Percentiles rank a stretch among this genome's conserved stretches.
Evolutionary conservation across 768 basidiomycete genomes (phyloP).

Genomic region (Basidioascus undulatus): DNA sequence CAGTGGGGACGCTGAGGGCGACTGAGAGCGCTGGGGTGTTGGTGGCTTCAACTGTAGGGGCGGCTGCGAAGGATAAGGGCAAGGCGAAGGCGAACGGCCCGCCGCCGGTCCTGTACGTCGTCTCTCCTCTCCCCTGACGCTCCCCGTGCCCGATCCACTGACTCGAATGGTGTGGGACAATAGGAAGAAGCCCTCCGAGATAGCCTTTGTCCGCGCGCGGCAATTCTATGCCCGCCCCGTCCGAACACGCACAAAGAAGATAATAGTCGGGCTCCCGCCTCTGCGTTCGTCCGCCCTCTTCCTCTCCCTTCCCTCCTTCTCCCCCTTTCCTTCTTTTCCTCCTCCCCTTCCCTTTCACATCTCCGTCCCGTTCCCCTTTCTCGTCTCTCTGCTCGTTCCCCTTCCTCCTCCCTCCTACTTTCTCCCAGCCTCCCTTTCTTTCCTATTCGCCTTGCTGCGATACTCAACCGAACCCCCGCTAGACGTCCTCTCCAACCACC

Average conservation of each 20-base stretch:
- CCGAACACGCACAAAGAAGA: constrained; percentile 25
- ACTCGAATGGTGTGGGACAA: no score
- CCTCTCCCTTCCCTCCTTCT: no score
- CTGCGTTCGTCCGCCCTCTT: constrained; percentile 27
- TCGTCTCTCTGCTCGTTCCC: neutral
- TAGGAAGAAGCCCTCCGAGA: neutral
- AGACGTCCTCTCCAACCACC: constrained; percentile 20
- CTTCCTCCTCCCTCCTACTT: neutral
- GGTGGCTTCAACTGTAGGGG: no score
- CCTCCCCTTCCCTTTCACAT: neutral
- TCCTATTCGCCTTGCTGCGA: constrained; percentile 24
- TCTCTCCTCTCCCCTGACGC: no score
- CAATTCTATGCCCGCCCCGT: neutral
- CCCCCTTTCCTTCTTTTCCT: neutral
- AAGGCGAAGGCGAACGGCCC: no score
- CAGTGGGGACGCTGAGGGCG: no score
- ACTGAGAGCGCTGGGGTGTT: no score
- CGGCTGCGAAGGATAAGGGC: no score
- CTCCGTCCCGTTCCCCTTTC: neutral
- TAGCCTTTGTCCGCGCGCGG: neutral
- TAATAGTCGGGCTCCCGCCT: constrained; percentile 40
- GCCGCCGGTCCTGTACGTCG: no score
- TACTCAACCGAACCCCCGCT: constrained; percentile 34
- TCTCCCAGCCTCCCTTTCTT: neutral
- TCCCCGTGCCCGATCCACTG: no score